Conservation (phyloP, 805 yeast species). For the Candida alai region DNA sequence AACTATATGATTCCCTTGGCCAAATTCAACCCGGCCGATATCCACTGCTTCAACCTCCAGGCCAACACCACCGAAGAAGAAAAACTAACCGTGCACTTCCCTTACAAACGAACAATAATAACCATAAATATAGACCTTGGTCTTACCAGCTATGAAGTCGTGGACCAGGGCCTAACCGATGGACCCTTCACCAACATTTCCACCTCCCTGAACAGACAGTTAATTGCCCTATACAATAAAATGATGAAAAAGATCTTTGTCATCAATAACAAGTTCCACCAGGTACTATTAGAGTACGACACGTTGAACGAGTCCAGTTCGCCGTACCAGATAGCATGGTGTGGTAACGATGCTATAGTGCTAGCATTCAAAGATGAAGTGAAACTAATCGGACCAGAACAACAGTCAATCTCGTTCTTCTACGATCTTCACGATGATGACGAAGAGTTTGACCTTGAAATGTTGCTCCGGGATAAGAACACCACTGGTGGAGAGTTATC, state of each 20-base stretch:
- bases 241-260: constrained; percentile 45
- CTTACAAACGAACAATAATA: constrained; percentile 25
- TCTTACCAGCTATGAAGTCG: constrained; percentile 21
- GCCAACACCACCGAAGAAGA: no score
- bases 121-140: constrained; percentile 22
- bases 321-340: constrained; percentile 66
- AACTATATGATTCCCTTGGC: constrained; percentile 36
- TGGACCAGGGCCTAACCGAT: constrained; percentile 40
- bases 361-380: constrained; percentile 61
- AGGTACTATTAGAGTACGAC: constrained; percentile 42
- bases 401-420: constrained; percentile 52
- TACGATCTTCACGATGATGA: constrained; percentile 36
- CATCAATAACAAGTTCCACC: constrained; percentile 43
- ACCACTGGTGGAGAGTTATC: constrained; percentile 14
- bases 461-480: constrained; percentile 9
- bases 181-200: constrained; percentile 46
- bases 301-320: constrained; percentile 33
- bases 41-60: no score
- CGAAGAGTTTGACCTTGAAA: constrained; percentile 19
- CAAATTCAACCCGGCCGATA: constrained; percentile 8
- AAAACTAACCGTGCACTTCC: constrained; percentile 19
- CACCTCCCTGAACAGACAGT: constrained; percentile 52
- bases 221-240: constrained; percentile 46
- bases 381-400: constrained; percentile 68
- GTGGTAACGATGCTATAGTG: constrained; percentile 79